Percentiles rank a stretch among this genome's conserved stretches.
phyloP scores from a whole-genome alignment of 1,139 yeast genomes.

The Blastobotrys niveus region DNA sequence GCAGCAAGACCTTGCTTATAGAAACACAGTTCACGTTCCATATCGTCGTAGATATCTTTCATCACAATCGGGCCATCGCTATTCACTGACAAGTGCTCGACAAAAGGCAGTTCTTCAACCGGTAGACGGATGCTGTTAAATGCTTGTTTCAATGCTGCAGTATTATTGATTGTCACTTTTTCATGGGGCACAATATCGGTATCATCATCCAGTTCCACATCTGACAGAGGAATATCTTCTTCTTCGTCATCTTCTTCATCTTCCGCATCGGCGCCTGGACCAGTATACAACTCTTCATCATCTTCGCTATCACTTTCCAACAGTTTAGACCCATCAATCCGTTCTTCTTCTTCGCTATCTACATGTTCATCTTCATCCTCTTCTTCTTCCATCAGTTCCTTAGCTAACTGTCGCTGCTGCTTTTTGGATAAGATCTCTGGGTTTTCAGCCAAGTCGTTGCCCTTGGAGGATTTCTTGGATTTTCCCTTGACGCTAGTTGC shows the following conservation, averaged over 20 bases:
- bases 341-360: conserved; percentile 24
- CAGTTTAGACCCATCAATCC: conserved; percentile 18
- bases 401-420: conserved; percentile 24
- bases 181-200: conserved; percentile 88
- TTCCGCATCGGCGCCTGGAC: conserved; percentile 27
- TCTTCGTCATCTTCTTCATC: conserved; percentile 46
- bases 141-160: conserved; percentile 36
- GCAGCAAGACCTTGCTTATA: conserved; percentile 92
- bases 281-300: conserved; percentile 23
- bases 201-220: conserved; percentile 75
- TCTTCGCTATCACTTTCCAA: conserved; percentile 18
- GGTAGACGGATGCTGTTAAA: conserved; percentile 34
- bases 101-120: conserved; percentile 53
- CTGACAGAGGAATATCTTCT: conserved; percentile 48
- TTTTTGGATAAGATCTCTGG: conserved; percentile 24
- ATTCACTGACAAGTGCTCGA: conserved; percentile 74
- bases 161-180: conserved; percentile 58
- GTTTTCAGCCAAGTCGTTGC: conserved; percentile 12
- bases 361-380: conserved; percentile 22
- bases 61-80: conserved; percentile 57
- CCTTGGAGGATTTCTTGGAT: conserved; percentile 10
- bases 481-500: conserved; percentile 9
- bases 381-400: conserved; percentile 27
- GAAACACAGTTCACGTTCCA: conserved; percentile 77
- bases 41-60: conserved; percentile 90